These are phyloP conservation scores for Juglanconis sp. DNA, from an alignment of 2,329 filamentous ascomycete species.

Conservation along the genomic window DNA sequence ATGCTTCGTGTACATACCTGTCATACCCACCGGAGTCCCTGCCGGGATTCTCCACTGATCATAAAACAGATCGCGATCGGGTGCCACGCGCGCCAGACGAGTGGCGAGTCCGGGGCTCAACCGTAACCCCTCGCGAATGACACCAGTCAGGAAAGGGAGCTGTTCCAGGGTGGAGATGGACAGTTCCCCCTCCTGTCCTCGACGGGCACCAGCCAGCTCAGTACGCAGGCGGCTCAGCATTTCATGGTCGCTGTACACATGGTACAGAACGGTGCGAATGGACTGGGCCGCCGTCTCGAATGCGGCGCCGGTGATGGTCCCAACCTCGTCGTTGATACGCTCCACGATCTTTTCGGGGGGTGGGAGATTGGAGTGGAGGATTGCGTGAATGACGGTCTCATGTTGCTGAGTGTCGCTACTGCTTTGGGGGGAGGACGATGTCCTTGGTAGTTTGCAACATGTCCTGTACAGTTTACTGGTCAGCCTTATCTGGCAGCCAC, in stretches of 20 bases:
- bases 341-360: conserved; percentile 28
- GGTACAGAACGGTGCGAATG: conserved; percentile 31
- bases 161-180: conserved; percentile 25
- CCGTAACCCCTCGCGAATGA: conserved; percentile 43
- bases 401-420: background rate
- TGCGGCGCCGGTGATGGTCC: conserved; percentile 31
- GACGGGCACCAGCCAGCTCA: conserved; percentile 28
- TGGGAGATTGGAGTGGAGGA: conserved; percentile 30
- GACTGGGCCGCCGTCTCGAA: conserved; percentile 34
- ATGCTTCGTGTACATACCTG: background rate
- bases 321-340: conserved; percentile 31
- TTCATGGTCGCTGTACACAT: conserved; percentile 31
- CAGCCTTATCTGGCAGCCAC: background rate
- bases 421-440: background rate
- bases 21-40: conserved; percentile 28
- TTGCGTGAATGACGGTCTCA: conserved; percentile 30
- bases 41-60: conserved; percentile 23
- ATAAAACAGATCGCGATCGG: conserved; percentile 1
- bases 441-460: conserved; percentile 4
- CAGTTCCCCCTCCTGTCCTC: conserved; percentile 14
- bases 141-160: conserved; percentile 38
- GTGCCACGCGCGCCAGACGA: conserved; percentile 35
- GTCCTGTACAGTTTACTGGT: background rate
- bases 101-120: conserved; percentile 39
- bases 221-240: conserved; percentile 28